phyloP scores from a whole-genome alignment of 179 eudicot species.

The Nepenthes alata region DNA sequence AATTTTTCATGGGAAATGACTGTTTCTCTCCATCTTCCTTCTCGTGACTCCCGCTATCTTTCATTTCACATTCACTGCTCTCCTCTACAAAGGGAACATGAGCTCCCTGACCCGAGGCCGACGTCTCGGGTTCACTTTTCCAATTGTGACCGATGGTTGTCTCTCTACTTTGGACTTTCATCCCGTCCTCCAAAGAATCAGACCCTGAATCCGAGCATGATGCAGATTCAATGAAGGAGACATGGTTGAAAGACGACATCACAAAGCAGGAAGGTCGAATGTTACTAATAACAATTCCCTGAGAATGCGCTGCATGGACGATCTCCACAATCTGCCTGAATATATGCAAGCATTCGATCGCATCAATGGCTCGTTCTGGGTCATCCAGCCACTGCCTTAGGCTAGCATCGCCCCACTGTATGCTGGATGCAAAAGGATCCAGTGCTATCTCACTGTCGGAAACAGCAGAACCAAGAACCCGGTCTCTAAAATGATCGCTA shows the following conservation, averaged over 20 bases:
- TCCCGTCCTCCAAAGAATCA: constrained; percentile 64
- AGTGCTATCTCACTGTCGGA: constrained; percentile 27
- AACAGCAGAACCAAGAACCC: constrained; percentile 23
- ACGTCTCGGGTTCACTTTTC: constrained; percentile 11
- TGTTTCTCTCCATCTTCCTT: constrained; percentile 46
- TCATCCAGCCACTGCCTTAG: constrained; percentile 87
- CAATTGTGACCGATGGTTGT: constrained; percentile 18
- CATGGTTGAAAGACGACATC: constrained; percentile 79
- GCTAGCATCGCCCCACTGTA: constrained; percentile 62
- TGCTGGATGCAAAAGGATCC: constrained; percentile 31
- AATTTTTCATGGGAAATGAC: constrained; percentile 75
- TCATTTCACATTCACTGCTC: constrained; percentile 14
- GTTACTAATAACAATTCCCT: constrained; percentile 79
- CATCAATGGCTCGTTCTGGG: constrained; percentile 52
- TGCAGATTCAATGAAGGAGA: constrained; percentile 83
- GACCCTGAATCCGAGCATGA: constrained; percentile 87
- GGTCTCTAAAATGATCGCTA: constrained; percentile 25
- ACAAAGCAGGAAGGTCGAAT: constrained; percentile 86
- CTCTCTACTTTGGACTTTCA: constrained; percentile 30
- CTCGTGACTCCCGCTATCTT: constrained; percentile 25
- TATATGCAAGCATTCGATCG: constrained; percentile 69
- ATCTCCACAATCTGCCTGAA: constrained; percentile 80
- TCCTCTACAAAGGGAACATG: constrained; percentile 10
- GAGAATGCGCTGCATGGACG: constrained; percentile 72
- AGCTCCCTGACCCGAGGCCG: constrained; percentile 18